Evolutionary conservation across 2,329 filamentous ascomycete species (phyloP).

Genomic region (Dothidotthia symphoricarpi): DNA sequence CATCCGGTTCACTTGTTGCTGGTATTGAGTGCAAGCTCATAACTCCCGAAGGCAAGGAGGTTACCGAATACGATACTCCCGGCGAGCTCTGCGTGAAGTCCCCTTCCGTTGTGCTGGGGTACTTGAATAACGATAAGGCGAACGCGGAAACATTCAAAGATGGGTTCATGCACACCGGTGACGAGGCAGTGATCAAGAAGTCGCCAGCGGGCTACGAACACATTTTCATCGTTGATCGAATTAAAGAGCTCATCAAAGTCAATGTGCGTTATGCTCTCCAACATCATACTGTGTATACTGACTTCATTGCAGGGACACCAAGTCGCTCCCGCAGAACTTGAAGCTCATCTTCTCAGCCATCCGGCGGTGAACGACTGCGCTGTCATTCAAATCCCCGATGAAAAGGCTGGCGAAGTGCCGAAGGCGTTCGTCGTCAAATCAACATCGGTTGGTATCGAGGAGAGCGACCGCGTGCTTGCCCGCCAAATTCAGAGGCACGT

Average conservation of each 20-base stretch:
- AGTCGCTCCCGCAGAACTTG: slow-evolving; percentile 80
- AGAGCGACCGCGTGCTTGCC: slow-evolving; percentile 49
- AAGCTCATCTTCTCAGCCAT: slow-evolving; percentile 74
- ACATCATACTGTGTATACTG: not conserved
- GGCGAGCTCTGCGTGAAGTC: slow-evolving; percentile 80
- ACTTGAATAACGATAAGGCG: slow-evolving; percentile 81
- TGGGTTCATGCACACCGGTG: slow-evolving; percentile 78
- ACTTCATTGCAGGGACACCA: slow-evolving; percentile 72
- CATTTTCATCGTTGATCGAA: slow-evolving; percentile 78
- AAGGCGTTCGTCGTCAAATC: slow-evolving; percentile 65
- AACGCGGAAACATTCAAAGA: slow-evolving; percentile 78
- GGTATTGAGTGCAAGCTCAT: slow-evolving; percentile 65
- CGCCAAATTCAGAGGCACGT: slow-evolving; percentile 58
- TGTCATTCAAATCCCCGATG: slow-evolving; percentile 71
- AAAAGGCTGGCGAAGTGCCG: slow-evolving; percentile 60
- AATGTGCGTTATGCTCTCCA: slow-evolving; percentile 61
- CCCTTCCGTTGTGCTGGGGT: slow-evolving; percentile 70
- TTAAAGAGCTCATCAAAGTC: slow-evolving; percentile 76
- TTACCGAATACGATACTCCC: slow-evolving; percentile 68
- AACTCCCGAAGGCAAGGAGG: slow-evolving; percentile 65
- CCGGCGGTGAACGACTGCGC: slow-evolving; percentile 73
- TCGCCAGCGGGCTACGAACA: slow-evolving; percentile 68
- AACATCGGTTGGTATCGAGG: slow-evolving; percentile 52
- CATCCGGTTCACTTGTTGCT: slow-evolving; percentile 68
- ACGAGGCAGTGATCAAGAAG: slow-evolving; percentile 60